Conservation (phyloP, 768 basidiomycete species). For the Phaeotremella fagi region DNA sequence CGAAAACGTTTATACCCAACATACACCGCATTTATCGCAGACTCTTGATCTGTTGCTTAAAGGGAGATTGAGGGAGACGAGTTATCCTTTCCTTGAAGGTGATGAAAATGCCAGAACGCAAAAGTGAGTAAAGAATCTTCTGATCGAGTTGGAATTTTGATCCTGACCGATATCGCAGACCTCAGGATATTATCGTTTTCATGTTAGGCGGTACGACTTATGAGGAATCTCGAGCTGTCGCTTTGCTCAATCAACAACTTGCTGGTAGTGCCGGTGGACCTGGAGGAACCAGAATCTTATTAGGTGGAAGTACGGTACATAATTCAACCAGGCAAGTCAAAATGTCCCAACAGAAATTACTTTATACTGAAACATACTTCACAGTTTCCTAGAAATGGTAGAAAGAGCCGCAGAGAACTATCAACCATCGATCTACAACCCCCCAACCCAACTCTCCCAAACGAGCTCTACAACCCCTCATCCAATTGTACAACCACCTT, state of each 20-base stretch:
- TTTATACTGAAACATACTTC: background rate
- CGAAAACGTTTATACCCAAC: conserved; percentile 98
- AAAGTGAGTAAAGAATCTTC: conserved; percentile 48
- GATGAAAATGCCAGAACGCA: conserved; percentile 57
- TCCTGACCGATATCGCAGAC: conserved; percentile 53
- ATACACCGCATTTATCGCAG: conserved; percentile 85
- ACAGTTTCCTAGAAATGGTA: conserved; percentile 84
- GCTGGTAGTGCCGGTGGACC: conserved; percentile 47
- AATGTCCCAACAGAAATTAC: too few relatives aligned
- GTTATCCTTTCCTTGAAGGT: conserved; percentile 81
- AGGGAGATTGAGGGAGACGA: conserved; percentile 77
- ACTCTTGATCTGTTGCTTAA: conserved; percentile 85
- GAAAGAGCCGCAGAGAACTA: conserved; percentile 56
- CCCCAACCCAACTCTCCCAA: conserved; percentile 56
- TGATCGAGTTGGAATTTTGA: background rate
- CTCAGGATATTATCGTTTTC: conserved; percentile 94
- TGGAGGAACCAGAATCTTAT: conserved; percentile 68
- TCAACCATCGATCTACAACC: conserved; percentile 47
- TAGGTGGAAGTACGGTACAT: conserved; percentile 92
- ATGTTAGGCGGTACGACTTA: conserved; percentile 96
- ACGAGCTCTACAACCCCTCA: conserved; percentile 60
- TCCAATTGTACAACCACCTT: conserved; percentile 50
- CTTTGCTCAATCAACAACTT: conserved; percentile 77
- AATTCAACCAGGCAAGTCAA: conserved; percentile 79
- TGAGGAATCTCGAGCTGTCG: conserved; percentile 81